These are phyloP conservation scores for Lentinula detonsa DNA, from an alignment of 768 basidiomycete genomes.

Conservation along the genomic window DNA sequence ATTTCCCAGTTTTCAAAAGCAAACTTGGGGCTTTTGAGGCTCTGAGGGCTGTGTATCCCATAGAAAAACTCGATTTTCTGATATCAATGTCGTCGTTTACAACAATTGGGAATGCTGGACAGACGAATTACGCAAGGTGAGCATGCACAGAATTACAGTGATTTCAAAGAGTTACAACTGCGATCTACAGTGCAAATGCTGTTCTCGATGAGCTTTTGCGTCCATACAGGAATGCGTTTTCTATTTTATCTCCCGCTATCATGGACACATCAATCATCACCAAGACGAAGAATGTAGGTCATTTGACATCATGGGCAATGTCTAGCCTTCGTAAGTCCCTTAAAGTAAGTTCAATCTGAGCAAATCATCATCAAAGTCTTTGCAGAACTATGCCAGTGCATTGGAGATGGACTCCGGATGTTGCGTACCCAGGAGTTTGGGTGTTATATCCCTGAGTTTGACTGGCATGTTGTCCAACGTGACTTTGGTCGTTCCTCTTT, in stretches of 20 bases:
- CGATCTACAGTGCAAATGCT: conserved; percentile 1
- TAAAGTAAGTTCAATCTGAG: background rate
- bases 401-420: background rate
- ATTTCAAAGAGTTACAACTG: background rate
- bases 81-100: background rate
- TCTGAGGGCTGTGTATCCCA: background rate
- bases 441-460: background rate
- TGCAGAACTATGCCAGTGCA: background rate
- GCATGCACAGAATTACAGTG: background rate
- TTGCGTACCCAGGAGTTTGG: background rate
- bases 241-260: background rate
- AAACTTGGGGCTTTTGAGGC: conserved; percentile 14
- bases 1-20: conserved; percentile 8
- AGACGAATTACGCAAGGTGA: conserved; percentile 3
- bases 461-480: background rate
- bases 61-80: background rate
- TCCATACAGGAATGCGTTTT: background rate
- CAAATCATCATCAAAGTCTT: too few species aligned
- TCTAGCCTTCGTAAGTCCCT: background rate
- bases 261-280: background rate
- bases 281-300: background rate
- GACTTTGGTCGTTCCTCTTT: background rate
- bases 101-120: background rate
- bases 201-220: background rate
- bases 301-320: background rate